Evolutionary conservation across 768 basidiomycete species (phyloP).

Genomic region (Podaxis sp.): DNA sequence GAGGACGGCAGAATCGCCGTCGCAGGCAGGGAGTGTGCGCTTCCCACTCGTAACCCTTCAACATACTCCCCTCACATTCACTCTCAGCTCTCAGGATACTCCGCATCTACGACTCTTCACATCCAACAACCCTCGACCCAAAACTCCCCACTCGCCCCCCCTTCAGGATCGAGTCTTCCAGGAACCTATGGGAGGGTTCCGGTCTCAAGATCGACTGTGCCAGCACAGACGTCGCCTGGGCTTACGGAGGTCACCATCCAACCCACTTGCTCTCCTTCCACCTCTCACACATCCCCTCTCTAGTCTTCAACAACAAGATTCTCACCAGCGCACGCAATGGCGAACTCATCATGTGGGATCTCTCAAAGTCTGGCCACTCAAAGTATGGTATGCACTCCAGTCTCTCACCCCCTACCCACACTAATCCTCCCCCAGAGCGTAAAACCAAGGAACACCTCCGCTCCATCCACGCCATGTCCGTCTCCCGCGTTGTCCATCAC

Average conservation of each 20-base stretch:
- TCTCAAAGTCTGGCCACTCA: constrained; percentile 59
- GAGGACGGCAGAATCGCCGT: constrained; percentile 74
- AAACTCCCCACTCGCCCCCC: constrained; percentile 50
- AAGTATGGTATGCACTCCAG: constrained; percentile 59
- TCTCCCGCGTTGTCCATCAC: constrained; percentile 64
- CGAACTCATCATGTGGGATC: constrained; percentile 82
- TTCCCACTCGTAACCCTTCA: not conserved
- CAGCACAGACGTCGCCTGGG: constrained; percentile 82
- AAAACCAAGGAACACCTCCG: constrained; percentile 68
- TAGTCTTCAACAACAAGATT: constrained; percentile 73
- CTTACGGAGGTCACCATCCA: constrained; percentile 50
- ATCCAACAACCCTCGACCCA: constrained; percentile 38
- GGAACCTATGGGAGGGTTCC: constrained; percentile 77
- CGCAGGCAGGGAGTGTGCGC: constrained; percentile 75
- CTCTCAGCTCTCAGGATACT: constrained; percentile 58
- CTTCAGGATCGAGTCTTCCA: constrained; percentile 61
- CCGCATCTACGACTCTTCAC: constrained; percentile 50
- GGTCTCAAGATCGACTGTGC: constrained; percentile 78
- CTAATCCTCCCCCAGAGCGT: constrained; percentile 42
- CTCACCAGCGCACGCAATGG: constrained; percentile 80
- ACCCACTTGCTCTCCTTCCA: not conserved
- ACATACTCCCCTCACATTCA: not conserved
- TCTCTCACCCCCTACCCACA: not conserved
- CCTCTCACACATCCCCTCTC: constrained; percentile 14
- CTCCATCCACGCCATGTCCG: constrained; percentile 67